phyloP scores from a whole-genome alignment of 257 asterid genomes.

The Thymus quinquecostatus region DNA sequence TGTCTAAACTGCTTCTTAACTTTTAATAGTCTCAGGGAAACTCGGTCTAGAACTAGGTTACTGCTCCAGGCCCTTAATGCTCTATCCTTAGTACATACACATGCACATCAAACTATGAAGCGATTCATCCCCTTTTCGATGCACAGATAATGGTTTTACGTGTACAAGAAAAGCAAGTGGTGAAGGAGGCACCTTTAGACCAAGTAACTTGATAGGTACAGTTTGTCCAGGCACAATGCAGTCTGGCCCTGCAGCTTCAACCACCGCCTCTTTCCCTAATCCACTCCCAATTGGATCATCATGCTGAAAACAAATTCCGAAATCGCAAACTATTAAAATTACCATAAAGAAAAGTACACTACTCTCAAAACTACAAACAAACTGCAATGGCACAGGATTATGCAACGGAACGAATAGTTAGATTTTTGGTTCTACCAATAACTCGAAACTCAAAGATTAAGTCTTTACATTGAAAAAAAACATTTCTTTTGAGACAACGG shows the following conservation, averaged over 20 bases:
- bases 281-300: conserved; percentile 69
- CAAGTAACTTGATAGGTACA: conserved; percentile 76
- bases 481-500: too few species aligned
- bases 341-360: background rate
- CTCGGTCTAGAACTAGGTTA: conserved; percentile 3
- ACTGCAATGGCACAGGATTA: background rate
- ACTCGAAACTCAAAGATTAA: background rate
- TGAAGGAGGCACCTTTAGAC: conserved; percentile 68
- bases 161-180: conserved; percentile 7
- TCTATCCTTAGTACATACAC: background rate
- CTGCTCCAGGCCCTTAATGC: background rate
- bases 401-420: background rate
- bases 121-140: too few species aligned
- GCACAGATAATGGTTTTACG: background rate
- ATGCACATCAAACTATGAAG: conserved; percentile 9
- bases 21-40: too few species aligned
- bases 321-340: background rate
- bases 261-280: conserved; percentile 73
- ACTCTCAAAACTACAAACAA: background rate
- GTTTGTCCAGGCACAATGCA: conserved; percentile 91
- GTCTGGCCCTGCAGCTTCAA: conserved; percentile 97
- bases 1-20: background rate
- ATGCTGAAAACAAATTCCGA: conserved; percentile 36
- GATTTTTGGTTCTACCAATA: background rate
- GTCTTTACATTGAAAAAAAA: background rate